These are phyloP conservation scores for Penicillium sp. DNA, from an alignment of 2,329 filamentous ascomycete species.

Conservation along the genomic window DNA sequence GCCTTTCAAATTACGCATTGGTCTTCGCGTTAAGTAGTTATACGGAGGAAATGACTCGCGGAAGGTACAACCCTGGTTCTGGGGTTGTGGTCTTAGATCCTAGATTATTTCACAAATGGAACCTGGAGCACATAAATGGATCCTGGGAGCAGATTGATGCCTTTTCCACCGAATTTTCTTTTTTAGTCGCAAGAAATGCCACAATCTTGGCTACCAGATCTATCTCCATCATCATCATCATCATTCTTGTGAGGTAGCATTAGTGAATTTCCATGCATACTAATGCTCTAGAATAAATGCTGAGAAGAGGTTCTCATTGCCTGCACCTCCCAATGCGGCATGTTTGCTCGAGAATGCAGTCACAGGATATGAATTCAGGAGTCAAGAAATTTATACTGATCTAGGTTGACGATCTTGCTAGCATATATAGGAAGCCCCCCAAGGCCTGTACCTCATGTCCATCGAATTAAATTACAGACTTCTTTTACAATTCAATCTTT, in stretches of 20 bases:
- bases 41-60: too few species aligned
- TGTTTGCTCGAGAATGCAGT: neutral
- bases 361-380: neutral
- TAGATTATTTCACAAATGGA: neutral
- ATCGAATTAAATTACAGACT: too few species aligned
- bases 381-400: neutral
- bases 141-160: neutral
- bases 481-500: too few species aligned
- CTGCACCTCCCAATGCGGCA: neutral
- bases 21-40: too few species aligned
- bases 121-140: neutral
- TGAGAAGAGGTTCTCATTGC: neutral
- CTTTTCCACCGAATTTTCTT: neutral
- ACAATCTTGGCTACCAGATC: neutral
- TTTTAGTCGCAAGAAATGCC: neutral
- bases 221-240: neutral
- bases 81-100: neutral
- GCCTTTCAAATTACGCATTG: too few species aligned
- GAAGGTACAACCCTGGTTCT: neutral
- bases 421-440: too few species aligned
- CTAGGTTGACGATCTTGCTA: too few species aligned
- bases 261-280: neutral
- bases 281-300: neutral
- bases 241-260: neutral
- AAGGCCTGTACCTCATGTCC: too few species aligned